These are phyloP conservation scores for Ceratonia siliqua DNA, from an alignment of 306 rosid species.

Conservation along the genomic window DNA sequence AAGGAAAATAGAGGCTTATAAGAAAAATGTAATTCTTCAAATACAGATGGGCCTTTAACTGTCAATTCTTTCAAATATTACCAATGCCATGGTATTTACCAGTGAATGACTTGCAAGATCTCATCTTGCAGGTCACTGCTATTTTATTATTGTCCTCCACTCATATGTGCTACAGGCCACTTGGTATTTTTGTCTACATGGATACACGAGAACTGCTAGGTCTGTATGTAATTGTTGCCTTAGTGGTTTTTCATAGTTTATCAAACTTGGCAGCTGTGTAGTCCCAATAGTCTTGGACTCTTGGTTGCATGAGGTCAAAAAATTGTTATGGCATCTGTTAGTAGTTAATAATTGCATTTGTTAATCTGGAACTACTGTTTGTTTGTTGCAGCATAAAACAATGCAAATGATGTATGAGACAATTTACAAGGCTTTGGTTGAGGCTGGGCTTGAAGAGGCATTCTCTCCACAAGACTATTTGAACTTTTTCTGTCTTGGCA, in stretches of 20 bases:
- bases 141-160: neutral
- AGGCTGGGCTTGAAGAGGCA: slow-evolving; percentile 80
- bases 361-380: neutral
- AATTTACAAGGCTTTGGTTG: slow-evolving; percentile 79
- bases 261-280: neutral
- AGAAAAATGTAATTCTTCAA: neutral
- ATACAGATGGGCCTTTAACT: neutral
- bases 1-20: neutral
- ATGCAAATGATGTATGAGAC: slow-evolving; percentile 99
- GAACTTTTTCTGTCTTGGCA: slow-evolving; percentile 97
- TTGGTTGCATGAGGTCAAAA: neutral
- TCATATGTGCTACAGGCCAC: neutral
- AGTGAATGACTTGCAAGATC: neutral
- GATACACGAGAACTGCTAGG: neutral
- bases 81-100: neutral
- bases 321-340: neutral
- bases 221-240: slow-evolving; percentile 7
- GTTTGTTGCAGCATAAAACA: slow-evolving; percentile 71
- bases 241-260: neutral
- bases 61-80: neutral
- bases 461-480: slow-evolving; percentile 89
- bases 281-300: neutral
- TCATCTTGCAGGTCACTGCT: neutral
- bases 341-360: slow-evolving; percentile 20
- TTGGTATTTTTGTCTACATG: neutral